phyloP scores from a whole-genome alignment of 1,284 basidiomycete species.

The Pseudozyma sp. region DNA sequence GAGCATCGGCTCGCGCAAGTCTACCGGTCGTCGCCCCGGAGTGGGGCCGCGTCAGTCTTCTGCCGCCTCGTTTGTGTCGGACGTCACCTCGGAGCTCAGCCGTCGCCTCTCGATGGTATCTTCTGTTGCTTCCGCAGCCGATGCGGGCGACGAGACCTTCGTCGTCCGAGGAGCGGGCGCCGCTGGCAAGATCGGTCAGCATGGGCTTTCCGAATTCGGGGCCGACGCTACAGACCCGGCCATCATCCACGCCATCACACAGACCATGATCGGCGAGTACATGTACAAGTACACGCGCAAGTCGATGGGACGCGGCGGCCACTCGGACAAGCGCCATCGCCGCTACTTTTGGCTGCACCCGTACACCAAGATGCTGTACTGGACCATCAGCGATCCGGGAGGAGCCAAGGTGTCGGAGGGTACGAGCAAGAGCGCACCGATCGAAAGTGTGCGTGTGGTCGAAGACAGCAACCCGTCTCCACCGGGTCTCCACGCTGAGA shows the following conservation, averaged over 20 bases:
- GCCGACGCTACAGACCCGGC: slow-evolving; percentile 61
- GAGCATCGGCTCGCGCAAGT: slow-evolving; percentile 45
- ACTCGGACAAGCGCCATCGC: slow-evolving; percentile 89
- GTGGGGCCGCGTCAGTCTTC: slow-evolving; percentile 47
- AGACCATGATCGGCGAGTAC: slow-evolving; percentile 99
- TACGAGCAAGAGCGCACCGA: slow-evolving; percentile 97
- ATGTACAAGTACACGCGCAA: slow-evolving; percentile 96
- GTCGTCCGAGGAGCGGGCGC: slow-evolving; percentile 20
- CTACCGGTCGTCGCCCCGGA: slow-evolving; percentile 26
- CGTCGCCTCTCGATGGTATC: slow-evolving; percentile 55
- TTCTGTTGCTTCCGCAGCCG: slow-evolving; percentile 40
- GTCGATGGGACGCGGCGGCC: slow-evolving; percentile 84
- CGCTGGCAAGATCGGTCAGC: slow-evolving; percentile 16
- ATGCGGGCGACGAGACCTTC: slow-evolving; percentile 43
- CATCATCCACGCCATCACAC: slow-evolving; percentile 89
- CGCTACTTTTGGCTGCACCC: slow-evolving; percentile 99
- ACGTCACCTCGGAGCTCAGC: slow-evolving; percentile 60
- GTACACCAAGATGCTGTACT: slow-evolving; percentile 97
- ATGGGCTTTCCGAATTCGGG: slow-evolving; percentile 31
- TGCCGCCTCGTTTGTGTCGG: slow-evolving; percentile 58
- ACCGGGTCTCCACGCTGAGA: slow-evolving; percentile 90
- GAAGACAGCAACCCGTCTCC: slow-evolving; percentile 93
- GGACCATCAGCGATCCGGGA: slow-evolving; percentile 94
- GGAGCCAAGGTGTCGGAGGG: slow-evolving; percentile 86
- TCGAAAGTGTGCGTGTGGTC: slow-evolving; percentile 88